Base-by-base conservation (phyloP, 2,329 filamentous ascomycete species). In the Phialocephala subalpina region DNA sequence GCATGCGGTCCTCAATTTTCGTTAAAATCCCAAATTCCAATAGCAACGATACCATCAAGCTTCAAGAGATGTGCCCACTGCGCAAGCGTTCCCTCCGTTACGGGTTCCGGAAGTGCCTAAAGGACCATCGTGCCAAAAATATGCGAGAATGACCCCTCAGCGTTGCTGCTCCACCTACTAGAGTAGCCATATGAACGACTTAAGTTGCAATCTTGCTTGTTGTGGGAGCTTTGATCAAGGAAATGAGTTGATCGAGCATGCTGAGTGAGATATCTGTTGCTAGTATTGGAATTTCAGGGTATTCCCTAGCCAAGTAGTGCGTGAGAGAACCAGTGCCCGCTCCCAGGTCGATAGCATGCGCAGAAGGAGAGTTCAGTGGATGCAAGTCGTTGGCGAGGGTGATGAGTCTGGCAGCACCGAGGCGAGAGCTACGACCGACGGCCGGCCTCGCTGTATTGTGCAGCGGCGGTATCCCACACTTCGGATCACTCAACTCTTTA, bases 1-100 rank as follows among this genome's bases (percentile, higher is more conserved):
- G 49, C 49, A 16, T 53, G 27, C 18, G 49, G 49, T 53, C 49
- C 49, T 12, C 49, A 53, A 12, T 33, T 29, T 18, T 53, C 49
- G 8, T 33, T 25, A 11, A 29, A 53, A 33, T 53, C 49, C 49
- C 49, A 53, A 7, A 53, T 29, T 18, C 49, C 49, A n/a, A 53
- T 53, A 1, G 49, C 49, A 12, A 53, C 49, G 18, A 33, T 33
- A 14, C 49, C 49, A 18, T 33, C 49, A n/a, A 25, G 49, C 12
- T 18, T 8, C 27, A 53, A 33, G 9, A 53, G 49, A 7, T 16
- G 22, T 12, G 49, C 49, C 49, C 49, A 53, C 16, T 53, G 3
- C 12, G 25, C 14, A 7, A 53, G 8, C 7, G 49, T 53, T 7
- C 49, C 25, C 18, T 53, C 49, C 9, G 25, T 16, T 4, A 25